Percentiles rank a stretch among this genome's conserved stretches.
phyloP scores from a whole-genome alignment of 2,329 filamentous ascomycete genomes.

The Fusarium torreyae region DNA sequence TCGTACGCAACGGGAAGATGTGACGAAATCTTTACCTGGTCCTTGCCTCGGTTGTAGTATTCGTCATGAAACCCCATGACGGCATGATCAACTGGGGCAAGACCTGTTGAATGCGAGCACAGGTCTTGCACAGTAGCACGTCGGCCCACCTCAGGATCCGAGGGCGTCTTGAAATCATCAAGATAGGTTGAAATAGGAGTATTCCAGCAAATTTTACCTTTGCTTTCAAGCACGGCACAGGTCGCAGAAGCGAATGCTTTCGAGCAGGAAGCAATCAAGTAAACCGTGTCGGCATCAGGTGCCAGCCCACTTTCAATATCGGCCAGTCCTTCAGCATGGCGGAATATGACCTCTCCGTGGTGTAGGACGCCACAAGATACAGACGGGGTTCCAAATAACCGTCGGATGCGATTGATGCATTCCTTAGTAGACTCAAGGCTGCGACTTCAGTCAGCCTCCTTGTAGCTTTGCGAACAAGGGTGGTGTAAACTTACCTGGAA shows the following conservation, averaged over 20 bases:
- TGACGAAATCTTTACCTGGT: conserved; percentile 4
- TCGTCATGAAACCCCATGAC: conserved; percentile 6
- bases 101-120: conserved; percentile 1
- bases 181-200: neutral
- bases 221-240: neutral
- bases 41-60: neutral
- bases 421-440: neutral
- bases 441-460: too few species aligned
- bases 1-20: conserved; percentile 4
- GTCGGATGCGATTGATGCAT: neutral
- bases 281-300: neutral
- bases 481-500: neutral
- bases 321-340: neutral
- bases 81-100: conserved; percentile 3
- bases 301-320: conserved; percentile 1
- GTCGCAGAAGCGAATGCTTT: neutral
- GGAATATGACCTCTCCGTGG: neutral
- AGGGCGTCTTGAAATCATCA: neutral
- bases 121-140: neutral
- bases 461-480: too few species aligned
- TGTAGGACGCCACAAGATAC: conserved; percentile 1
- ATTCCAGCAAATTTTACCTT: neutral
- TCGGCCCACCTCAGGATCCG: neutral
- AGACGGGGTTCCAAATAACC: neutral
- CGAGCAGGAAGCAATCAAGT: neutral